Evolutionary conservation across 2,329 filamentous ascomycete species (phyloP).

Genomic region (Rhexocercosporidium sp.): DNA sequence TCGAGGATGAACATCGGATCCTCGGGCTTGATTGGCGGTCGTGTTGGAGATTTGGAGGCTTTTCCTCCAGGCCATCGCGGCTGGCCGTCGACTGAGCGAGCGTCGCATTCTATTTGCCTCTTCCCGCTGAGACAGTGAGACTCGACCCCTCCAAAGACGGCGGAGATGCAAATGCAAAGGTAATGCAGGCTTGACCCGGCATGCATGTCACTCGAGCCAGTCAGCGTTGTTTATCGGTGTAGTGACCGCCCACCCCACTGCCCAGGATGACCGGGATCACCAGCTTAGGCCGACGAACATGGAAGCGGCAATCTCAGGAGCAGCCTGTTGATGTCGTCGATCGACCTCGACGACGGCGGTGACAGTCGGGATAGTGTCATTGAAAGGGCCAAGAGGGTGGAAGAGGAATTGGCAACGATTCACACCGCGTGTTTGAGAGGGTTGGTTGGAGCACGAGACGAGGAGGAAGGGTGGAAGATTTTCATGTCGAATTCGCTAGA

Average conservation of each 20-base stretch:
- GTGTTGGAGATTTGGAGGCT: conserved; percentile 14
- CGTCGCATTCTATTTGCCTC: conserved; percentile 1
- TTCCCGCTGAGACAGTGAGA: not conserved
- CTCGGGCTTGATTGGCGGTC: conserved; percentile 7
- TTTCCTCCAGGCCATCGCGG: conserved; percentile 18
- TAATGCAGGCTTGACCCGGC: conserved; percentile 13
- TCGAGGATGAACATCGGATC: conserved; percentile 1
- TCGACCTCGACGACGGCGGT: conserved; percentile 4
- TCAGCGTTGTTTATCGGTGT: not conserved
- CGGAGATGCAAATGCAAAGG: conserved; percentile 1
- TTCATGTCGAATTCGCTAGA: not conserved
- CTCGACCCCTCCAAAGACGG: conserved; percentile 4
- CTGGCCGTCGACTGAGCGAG: conserved; percentile 8
- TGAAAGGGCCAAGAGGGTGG: not conserved
- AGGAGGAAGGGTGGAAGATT: not conserved
- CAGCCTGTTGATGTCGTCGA: conserved; percentile 16
- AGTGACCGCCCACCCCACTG: conserved; percentile 8
- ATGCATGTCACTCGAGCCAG: conserved; percentile 15
- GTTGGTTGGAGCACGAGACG: not conserved
- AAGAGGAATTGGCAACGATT: not conserved
- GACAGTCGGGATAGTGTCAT: conserved; percentile 11
- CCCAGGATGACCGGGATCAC: conserved; percentile 5
- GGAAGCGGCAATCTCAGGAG: conserved; percentile 5
- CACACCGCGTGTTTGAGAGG: not conserved
- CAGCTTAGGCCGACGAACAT: not conserved